phyloP scores from a whole-genome alignment of 2,329 filamentous ascomycete species.

The Epichloe gansuensis region DNA sequence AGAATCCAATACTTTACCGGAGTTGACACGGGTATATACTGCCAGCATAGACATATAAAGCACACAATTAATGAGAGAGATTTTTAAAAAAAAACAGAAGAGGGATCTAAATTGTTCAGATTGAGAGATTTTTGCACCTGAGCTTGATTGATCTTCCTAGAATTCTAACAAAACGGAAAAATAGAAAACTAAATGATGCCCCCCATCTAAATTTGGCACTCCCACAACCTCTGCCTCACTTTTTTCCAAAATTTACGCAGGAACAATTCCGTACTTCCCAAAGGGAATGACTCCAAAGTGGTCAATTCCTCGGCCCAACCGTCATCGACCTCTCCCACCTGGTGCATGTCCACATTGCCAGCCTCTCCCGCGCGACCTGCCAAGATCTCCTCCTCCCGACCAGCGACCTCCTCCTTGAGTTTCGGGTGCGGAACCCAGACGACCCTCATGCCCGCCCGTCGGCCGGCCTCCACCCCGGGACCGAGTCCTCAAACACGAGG shows the following conservation, averaged over 20 bases:
- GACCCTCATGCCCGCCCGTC: constrained; percentile 88
- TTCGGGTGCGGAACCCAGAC: constrained; percentile 83
- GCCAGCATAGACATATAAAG: neutral
- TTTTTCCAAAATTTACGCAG: constrained; percentile 12
- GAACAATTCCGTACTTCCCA: constrained; percentile 44
- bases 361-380: constrained; percentile 69
- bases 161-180: too few species aligned
- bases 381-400: constrained; percentile 67
- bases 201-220: too few species aligned
- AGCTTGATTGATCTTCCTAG: too few species aligned
- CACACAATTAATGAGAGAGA: too few species aligned
- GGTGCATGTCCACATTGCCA: constrained; percentile 39
- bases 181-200: neutral
- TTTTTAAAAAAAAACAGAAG: too few species aligned
- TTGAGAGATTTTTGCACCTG: too few species aligned
- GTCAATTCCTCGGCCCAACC: constrained; percentile 47
- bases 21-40: neutral
- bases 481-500: constrained; percentile 90
- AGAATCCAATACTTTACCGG: too few species aligned
- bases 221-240: neutral
- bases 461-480: constrained; percentile 81
- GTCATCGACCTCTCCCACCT: constrained; percentile 45
- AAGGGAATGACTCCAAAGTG: constrained; percentile 45
- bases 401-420: constrained; percentile 62
- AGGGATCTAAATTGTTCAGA: too few species aligned